Base-by-base conservation (phyloP, 805 yeast genomes). In the Suhomyces sp. region DNA sequence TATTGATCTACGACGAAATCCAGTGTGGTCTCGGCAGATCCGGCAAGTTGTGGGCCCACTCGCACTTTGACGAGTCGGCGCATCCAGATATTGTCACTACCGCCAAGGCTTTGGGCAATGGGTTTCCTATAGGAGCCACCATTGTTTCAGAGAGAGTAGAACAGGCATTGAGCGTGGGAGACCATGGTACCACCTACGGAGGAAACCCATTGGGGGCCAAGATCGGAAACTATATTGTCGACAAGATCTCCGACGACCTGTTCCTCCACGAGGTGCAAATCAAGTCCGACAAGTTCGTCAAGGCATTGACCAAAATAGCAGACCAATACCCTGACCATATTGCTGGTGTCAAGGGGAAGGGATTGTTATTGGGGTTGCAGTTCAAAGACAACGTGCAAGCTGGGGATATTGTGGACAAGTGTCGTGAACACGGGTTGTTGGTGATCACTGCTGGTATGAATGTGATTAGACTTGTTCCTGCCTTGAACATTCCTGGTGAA, bases 151-250 rank as follows among this genome's bases (percentile, higher is more conserved):
- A 90, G 58, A 79, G 82, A 48, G 87, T 94, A 24, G 96, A 91
- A 65, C 69, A 76, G 9, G 82, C 77, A 1, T 74, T 94, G 60
- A 78, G 83, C 53, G 93, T 90, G 22, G 99, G 99, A 53, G 99
- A 94, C 66, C 99, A 93, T 67, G 99, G 99, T 52, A 93, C 98
- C 2, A 93, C 99, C 0, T 93, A 87, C 66, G 98, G 99, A 57
- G 99, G 99, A 52, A 94, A 94, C 69, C 98, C 98, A 51, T 75
- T 94, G 57, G 98, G 91, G 5, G 79, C 93, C 35, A 83, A 92
- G 57, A 82, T 94, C 48, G 97, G 91, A 5, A 74, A 79, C 44
- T 85, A 87, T 64, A 96, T 94, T 12, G 71, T 94, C 23, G 84
- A 80, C 50, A 80, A 83, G 60, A 79, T 94, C 44, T 78, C 90